phyloP scores from a whole-genome alignment of 306 rosid genomes.

The Chamaecrista fasciculata region DNA sequence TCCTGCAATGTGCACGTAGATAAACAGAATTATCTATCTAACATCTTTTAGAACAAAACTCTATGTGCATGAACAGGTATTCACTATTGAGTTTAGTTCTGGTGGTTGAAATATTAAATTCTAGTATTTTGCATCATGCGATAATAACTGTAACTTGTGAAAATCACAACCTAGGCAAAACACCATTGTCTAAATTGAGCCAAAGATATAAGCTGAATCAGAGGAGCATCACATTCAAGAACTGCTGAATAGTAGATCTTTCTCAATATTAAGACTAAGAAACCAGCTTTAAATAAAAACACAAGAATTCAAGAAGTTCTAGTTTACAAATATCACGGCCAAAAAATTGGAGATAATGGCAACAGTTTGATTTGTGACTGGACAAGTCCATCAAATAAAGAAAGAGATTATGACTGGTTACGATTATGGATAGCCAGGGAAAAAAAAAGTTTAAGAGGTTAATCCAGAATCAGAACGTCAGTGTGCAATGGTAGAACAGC shows the following conservation, averaged over 20 bases:
- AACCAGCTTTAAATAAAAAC: background rate
- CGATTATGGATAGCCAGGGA: background rate
- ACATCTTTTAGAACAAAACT: slow-evolving; percentile 21
- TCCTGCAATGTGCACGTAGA: slow-evolving; percentile 55
- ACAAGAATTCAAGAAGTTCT: background rate
- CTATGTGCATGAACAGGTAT: background rate
- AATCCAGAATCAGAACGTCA: background rate
- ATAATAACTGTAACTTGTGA: background rate
- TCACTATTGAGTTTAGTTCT: slow-evolving; percentile 5
- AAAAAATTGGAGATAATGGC: too few species aligned
- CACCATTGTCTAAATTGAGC: background rate
- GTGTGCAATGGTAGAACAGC: background rate
- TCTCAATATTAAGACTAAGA: background rate
- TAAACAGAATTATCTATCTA: slow-evolving; percentile 15
- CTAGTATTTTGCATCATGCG: background rate
- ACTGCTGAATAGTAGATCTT: background rate
- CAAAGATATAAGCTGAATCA: background rate
- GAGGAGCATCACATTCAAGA: background rate
- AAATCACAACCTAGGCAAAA: background rate
- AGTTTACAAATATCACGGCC: too few species aligned
- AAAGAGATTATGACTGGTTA: background rate
- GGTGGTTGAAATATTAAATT: slow-evolving; percentile 10
- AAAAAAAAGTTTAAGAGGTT: background rate
- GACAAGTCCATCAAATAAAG: background rate
- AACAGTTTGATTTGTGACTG: background rate